Base-by-base conservation (phyloP, 768 basidiomycete genomes). In the Boletus reticuloceps region DNA sequence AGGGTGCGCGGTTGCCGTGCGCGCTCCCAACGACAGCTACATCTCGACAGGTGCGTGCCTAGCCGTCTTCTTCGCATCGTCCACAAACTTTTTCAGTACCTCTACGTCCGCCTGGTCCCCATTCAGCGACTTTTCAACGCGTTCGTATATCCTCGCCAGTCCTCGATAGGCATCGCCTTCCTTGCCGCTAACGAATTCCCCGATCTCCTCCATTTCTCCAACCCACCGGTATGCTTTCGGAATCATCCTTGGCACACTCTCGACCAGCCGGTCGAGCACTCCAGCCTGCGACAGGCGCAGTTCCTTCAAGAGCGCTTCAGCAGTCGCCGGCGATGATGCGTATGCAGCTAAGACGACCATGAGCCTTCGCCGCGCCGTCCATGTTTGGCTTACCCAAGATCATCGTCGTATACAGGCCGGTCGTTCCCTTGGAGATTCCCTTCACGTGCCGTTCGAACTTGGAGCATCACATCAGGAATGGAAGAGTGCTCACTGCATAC, bases 171-270 rank as follows among this genome's bases (percentile, higher is more conserved):
- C 76, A 22, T 77, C 72, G 0, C 74, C 75, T 54, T 77, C 75
- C 1, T 63, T 71, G 8, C 70, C 74, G 10, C 77, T 77, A 11
- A 85, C 79, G 65, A 85, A 85, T 7, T 67, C 72, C 4, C 78
- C 76, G 39, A 87, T 84, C 66, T 86, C 85, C 49, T 80, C 72
- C 84, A 84, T 85, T 71, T 86, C 83, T 44, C 77, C 79, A 14
- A 80, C 76, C 79, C 77, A 85, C 47, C 84, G 74, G 60, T 86
- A 84, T 5, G 82, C 81, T 58, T 85, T 86, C n/a, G 79, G 81
- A 19, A 82, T 67, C 82, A 84, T 82, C 34, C 66, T 54, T 6
- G 81, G 79, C 29, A 84, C 65, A 2, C 58, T 57, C 44, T 62
- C 63, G 5, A 71, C 69, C 46, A 82, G 67, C 20, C 74, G 71